Base-by-base conservation (phyloP, 73 alveolate species). In the Paramecium octaurelia region DNA sequence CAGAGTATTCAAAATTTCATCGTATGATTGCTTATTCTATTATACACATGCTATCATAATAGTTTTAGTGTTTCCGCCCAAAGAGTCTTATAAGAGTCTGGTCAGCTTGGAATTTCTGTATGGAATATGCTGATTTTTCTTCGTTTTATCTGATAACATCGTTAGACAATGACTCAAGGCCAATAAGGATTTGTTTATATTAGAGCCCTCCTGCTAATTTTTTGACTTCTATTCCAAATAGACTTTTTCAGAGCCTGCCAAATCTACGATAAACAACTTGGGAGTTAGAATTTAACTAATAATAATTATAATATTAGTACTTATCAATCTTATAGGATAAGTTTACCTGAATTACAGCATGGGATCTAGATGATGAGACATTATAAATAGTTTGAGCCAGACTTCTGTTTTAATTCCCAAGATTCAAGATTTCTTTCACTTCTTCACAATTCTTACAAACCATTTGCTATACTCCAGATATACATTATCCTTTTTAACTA, bases 21-120 rank as follows among this genome's bases (percentile, higher is more conserved):
- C 99, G 84, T 95, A 86, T 50, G 95, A 92, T 69, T 85, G 76
- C 42, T 89, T 54, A 64, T 97, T 93, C 20, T 99, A 99, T 24
- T 98, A 91, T 1, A 98, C 95, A 75, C 98, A 96, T 58, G 99
- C 96, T 38, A 98, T 97, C 99, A 98, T 97, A 6, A 97, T 98
- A 6, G 99, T 98, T 83, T 93, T 96, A 10, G 98, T 94, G 92
- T 98, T 98, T 59, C 99, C 99, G 57, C 99, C 99, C 9, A 98
- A 93, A 38, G 98, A 93, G 58, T 98, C 99, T 80, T 96, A 92
- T 73, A 98, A 93, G 10, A 98, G 92, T 92, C 99, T 96, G 24
- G 99, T 97, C 16, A 97, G 93, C 88, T 97, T 97, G 34, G 98
- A 93, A 46, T 97, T 98, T 90, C 99, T 88, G 88, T 97, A 97